Conservation (phyloP, 2,329 filamentous ascomycete species). For the Aaosphaeria pasadenensis region DNA sequence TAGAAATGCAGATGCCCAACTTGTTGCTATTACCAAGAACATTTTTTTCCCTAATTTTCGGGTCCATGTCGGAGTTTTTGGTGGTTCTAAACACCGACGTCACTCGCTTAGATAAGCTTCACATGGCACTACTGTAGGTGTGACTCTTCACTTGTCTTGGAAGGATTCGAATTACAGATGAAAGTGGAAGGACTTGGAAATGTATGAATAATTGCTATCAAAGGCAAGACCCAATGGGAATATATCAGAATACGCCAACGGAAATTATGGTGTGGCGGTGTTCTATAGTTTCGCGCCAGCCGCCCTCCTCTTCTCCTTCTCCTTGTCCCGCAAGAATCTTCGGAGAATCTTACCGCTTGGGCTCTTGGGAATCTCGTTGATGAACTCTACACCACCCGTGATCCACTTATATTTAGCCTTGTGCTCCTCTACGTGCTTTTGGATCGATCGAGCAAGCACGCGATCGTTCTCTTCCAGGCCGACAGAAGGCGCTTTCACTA, state of each 20-base stretch:
- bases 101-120: constrained; percentile 10
- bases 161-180: no score
- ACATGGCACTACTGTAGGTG: no score
- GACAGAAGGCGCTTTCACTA: constrained; percentile 56
- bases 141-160: no score
- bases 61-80: constrained; percentile 17
- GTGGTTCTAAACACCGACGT: constrained; percentile 21
- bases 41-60: constrained; percentile 21
- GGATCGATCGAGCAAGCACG: constrained; percentile 49
- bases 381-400: constrained; percentile 55
- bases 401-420: constrained; percentile 64
- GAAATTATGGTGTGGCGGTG: no score
- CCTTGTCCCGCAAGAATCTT: constrained; percentile 43
- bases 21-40: constrained; percentile 20
- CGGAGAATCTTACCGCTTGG: constrained; percentile 48
- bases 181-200: no score
- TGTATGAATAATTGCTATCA: background rate
- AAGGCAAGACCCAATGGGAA: background rate
- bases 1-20: constrained; percentile 28
- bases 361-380: constrained; percentile 48
- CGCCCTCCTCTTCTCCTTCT: constrained; percentile 27
- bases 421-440: constrained; percentile 58
- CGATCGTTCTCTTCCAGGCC: constrained; percentile 53
- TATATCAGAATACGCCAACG: background rate
- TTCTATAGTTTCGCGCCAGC: constrained; percentile 40